Percentiles rank a stretch among this genome's conserved stretches.
Conservation (phyloP, 2,329 filamentous ascomycete species). For the Curvularia eragrostidis region DNA sequence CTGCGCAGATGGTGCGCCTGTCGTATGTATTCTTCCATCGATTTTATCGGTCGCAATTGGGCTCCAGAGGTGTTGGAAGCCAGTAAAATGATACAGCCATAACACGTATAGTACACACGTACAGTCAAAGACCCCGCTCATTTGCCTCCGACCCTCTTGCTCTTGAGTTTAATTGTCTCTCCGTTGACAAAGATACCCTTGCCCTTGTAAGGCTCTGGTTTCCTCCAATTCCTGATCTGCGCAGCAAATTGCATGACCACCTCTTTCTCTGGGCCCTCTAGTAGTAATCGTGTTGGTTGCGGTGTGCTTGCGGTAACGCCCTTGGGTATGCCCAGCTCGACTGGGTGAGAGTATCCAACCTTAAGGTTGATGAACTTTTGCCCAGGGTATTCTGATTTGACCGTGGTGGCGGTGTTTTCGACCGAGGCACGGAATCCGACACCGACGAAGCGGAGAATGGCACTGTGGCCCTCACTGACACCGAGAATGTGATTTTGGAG, state of each 20-base stretch:
- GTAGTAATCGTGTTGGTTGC: conserved; percentile 85
- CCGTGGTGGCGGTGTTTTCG: conserved; percentile 75
- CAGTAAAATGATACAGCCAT: background rate
- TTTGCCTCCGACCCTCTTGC: conserved; percentile 69
- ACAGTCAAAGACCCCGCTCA: conserved; percentile 29
- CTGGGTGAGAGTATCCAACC: conserved; percentile 94
- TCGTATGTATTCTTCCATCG: background rate
- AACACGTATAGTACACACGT: conserved; percentile 30
- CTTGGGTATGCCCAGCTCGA: conserved; percentile 83
- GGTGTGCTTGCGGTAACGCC: conserved; percentile 88
- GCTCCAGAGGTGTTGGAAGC: background rate
- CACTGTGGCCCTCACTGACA: conserved; percentile 94
- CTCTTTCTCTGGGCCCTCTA: conserved; percentile 88
- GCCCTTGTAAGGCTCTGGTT: conserved; percentile 97
- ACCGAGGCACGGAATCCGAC: conserved; percentile 93
- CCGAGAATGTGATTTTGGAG: conserved; percentile 90
- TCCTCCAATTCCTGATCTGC: conserved; percentile 83
- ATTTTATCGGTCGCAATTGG: background rate
- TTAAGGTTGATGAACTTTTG: conserved; percentile 93
- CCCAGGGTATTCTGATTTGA: conserved; percentile 71
- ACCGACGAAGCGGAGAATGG: conserved; percentile 89
- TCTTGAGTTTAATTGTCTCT: conserved; percentile 97
- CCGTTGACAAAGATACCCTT: conserved; percentile 99
- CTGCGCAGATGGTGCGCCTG: background rate
- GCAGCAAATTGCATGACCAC: conserved; percentile 91